phyloP scores from a whole-genome alignment of 805 yeast species.

The Saccharomycopsis oosterbeekiorum region DNA sequence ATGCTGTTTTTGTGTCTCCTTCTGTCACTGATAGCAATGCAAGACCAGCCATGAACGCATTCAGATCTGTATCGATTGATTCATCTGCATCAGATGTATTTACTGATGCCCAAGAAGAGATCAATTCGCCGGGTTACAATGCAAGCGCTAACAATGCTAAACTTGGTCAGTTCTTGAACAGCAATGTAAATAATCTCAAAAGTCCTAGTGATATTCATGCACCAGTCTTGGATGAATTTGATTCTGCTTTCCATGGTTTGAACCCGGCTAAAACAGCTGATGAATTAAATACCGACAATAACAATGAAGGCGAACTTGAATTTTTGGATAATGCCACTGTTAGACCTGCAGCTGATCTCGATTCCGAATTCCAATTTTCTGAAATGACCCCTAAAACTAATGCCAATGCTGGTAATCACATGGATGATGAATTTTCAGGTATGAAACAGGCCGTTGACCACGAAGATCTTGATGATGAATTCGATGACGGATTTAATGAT shows the following conservation, averaged over 20 bases:
- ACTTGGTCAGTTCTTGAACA: not conserved
- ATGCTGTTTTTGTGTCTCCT: not conserved
- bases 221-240: conserved; percentile 18
- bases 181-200: not conserved
- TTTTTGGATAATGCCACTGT: not conserved
- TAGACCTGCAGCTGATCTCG: not conserved
- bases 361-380: not conserved
- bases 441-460: not conserved
- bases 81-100: conserved; percentile 10
- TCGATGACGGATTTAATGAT: conserved; percentile 1
- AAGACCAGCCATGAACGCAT: not conserved
- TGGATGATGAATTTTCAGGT: not conserved
- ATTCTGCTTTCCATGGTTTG: conserved; percentile 31
- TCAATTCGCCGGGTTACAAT: conserved; percentile 6
- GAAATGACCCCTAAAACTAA: not conserved
- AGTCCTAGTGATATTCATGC: conserved; percentile 2
- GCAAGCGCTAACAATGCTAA: not conserved
- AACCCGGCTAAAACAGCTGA: conserved; percentile 25
- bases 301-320: not conserved
- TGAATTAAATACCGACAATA: not conserved
- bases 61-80: not conserved
- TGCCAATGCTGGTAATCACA: not conserved
- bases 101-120: conserved; percentile 17
- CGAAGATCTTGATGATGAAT: not conserved
- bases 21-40: not conserved